These are phyloP conservation scores for Encephalitozoon hellem DNA, from an alignment of 371 early-diverging fungal species.

Conservation along the genomic window DNA sequence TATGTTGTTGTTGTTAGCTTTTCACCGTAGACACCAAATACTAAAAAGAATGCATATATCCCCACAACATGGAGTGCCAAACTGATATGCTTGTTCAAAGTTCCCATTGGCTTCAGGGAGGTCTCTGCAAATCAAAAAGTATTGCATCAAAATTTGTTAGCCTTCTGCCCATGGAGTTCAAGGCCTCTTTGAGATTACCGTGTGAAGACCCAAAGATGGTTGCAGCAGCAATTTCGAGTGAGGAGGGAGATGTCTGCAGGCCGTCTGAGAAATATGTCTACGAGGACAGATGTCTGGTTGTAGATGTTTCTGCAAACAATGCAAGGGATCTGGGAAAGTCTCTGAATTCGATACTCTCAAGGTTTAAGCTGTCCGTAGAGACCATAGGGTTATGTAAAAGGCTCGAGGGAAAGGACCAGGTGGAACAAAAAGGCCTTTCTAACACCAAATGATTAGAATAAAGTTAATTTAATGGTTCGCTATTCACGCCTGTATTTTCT, in stretches of 20 bases:
- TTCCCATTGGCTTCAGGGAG: not conserved
- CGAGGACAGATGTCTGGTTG: not conserved
- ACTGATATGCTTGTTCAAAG: not conserved
- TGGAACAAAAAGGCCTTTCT: not conserved
- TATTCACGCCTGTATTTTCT: not conserved
- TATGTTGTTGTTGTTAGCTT: conserved; percentile 16
- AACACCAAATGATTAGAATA: not conserved
- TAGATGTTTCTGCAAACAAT: not conserved
- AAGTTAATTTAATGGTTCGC: not conserved
- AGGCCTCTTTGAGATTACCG: not conserved
- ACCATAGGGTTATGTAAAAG: not conserved
- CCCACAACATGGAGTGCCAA: not conserved
- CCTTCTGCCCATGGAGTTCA: not conserved
- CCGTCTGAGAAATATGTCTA: not conserved
- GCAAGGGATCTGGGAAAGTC: not conserved
- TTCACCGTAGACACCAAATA: conserved; percentile 15
- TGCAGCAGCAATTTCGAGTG: not conserved
- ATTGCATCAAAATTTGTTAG: not conserved
- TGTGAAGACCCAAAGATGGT: not conserved
- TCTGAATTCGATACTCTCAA: not conserved
- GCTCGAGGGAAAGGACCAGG: not conserved
- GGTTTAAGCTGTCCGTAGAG: not conserved
- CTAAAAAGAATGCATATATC: conserved; percentile 23
- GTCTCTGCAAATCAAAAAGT: not conserved
- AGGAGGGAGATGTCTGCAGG: not conserved